Evolutionary conservation across 768 basidiomycete genomes (phyloP), one percentile per base, ranked within the genome.

Genomic region (Inosperma sp.): DNA sequence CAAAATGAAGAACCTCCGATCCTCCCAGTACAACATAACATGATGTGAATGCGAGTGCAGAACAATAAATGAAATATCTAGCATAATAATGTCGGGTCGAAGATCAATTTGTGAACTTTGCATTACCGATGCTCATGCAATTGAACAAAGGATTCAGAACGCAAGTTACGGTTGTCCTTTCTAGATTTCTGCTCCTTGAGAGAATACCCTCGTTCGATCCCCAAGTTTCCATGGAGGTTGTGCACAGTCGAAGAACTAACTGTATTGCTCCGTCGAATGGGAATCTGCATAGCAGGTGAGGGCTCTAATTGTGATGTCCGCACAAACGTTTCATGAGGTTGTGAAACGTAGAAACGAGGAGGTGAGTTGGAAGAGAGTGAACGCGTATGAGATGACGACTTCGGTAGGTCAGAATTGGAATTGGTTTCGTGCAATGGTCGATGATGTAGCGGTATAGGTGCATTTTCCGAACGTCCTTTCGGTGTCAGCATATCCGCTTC

Each of bases 281-380:
- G 79, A 26, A 81, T 59, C 54, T 74, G 66, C 80, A 81, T 81
- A 10, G 52, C 65, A 17, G 78, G 75, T 1, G 78, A 80, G 10
- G 80, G 79, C 61, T 80, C 78, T 59, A 78, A 53, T 57, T 81
- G 80, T 14, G 70, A 66, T 9, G 78, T 81, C 30, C 77, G 72
- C 29, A 77, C 64, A 41, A 62, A 63, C 1, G 68, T 59, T 37
- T 69, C 65, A 34, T 71, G 53, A 3, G 63, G 59, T 23, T 66
- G 67, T 8, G 72, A 68, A 50, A 72, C 59, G 52, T 71, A 67
- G 54, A 69, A 62, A 37, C 62, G 60, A 49, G 68, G 62, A 48
- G 68, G 62, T 33, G 67, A 65, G 45, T 67, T 52, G n/a, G 69
- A 66, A n/a, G 64, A 56, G n/a, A 61, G 22, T 7, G 56, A 50